Percentiles rank a stretch among this genome's conserved stretches.
Evolutionary conservation across 768 basidiomycete species (phyloP).

Genomic region (Rickenella mellea): DNA sequence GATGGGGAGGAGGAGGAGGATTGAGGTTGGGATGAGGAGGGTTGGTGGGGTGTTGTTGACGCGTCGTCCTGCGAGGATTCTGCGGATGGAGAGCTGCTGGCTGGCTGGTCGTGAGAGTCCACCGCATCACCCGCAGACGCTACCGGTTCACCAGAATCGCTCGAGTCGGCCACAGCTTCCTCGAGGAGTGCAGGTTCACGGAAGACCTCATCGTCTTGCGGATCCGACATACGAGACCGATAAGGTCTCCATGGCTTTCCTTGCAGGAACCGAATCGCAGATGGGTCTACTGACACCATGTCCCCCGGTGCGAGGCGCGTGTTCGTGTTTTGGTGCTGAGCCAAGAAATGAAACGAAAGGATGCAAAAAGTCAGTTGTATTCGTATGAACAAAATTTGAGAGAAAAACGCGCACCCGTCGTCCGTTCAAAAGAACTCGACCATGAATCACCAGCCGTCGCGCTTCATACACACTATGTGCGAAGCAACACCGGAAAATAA

Average conservation of each 20-base stretch:
- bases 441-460: conserved; percentile 75
- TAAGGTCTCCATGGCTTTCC: no score
- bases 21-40: not conserved
- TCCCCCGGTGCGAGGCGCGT: conserved; percentile 89
- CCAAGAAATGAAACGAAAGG: not conserved
- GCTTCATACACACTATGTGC: conserved; percentile 87
- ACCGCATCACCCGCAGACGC: conserved; percentile 5
- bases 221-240: no score
- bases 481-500: conserved; percentile 85
- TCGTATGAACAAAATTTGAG: conserved; percentile 1
- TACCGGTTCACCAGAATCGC: conserved; percentile 7
- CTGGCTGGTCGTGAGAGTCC: conserved; percentile 10
- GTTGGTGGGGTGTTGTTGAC: conserved; percentile 2
- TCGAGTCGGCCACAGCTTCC: not conserved
- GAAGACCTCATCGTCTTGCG: conserved; percentile 4
- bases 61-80: conserved; percentile 14
- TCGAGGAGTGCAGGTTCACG: conserved; percentile 5
- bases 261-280: conserved; percentile 64
- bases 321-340: conserved; percentile 75
- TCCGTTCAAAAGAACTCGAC: conserved; percentile 83
- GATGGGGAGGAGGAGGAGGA: not conserved
- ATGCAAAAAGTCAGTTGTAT: not conserved
- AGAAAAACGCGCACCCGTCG: conserved; percentile 51
- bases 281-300: conserved; percentile 83
- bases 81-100: conserved; percentile 6